Conservation (phyloP, 2,329 filamentous ascomycete genomes). For the Cladorrhinum sp. region DNA sequence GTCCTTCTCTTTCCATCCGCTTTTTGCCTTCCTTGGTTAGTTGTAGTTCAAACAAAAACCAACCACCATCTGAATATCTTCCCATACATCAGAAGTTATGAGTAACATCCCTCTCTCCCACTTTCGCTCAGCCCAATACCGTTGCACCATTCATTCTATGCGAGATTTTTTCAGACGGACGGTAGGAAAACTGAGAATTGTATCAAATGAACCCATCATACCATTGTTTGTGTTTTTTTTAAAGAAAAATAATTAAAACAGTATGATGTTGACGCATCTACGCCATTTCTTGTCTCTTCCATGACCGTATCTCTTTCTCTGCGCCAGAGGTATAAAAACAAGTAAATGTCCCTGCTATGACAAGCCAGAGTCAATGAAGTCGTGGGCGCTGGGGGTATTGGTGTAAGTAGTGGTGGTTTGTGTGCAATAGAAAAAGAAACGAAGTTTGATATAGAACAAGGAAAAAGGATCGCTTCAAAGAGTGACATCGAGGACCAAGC, state of each 20-base stretch:
- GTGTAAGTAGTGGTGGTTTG: background rate
- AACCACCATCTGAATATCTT: background rate
- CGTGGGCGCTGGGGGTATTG: background rate
- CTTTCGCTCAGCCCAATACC: background rate
- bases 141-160: background rate
- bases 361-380: background rate
- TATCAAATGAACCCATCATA: background rate
- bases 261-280: conserved; percentile 9
- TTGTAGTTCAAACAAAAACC: background rate
- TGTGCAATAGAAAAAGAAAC: conserved; percentile 3
- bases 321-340: background rate
- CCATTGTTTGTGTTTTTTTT: background rate
- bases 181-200: background rate
- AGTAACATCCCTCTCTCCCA: background rate
- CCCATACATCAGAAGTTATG: background rate
- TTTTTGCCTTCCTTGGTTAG: background rate
- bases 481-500: conserved; percentile 91
- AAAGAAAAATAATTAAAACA: conserved; percentile 1
- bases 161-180: background rate
- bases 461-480: conserved; percentile 48
- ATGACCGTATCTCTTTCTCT: background rate
- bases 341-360: background rate
- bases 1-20: background rate
- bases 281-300: conserved; percentile 6
- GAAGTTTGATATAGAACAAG: conserved; percentile 23